A percentile compares a stretch with the other conserved stretches of the same genome.
Evolutionary conservation across 495 filamentous ascomycete genomes (phyloP).

Genomic region (Penicillium antarcticum): DNA sequence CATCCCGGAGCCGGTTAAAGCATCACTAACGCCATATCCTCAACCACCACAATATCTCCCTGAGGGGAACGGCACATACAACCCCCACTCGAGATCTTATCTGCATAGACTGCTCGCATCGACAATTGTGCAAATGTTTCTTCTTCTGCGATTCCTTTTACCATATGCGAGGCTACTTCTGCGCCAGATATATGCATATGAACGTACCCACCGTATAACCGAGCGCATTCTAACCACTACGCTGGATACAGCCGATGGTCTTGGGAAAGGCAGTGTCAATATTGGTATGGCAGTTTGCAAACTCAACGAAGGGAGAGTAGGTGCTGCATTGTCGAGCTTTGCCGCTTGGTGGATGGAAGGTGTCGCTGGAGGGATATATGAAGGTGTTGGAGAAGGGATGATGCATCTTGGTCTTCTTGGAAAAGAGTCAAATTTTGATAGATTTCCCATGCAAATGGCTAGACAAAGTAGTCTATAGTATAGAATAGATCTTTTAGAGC

Average conservation of each 20-base stretch:
- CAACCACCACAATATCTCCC: constrained; percentile 29
- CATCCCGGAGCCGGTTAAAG: constrained; percentile 27
- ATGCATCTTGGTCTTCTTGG: constrained; percentile 38
- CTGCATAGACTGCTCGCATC: constrained; percentile 58
- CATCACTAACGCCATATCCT: constrained; percentile 7
- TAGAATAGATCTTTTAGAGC: not conserved
- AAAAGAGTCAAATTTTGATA: constrained; percentile 25
- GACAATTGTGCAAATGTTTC: constrained; percentile 52
- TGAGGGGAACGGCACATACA: constrained; percentile 2
- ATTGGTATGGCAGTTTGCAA: constrained; percentile 47
- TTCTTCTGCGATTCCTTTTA: constrained; percentile 53
- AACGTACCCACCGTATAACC: constrained; percentile 60
- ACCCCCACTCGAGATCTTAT: constrained; percentile 34
- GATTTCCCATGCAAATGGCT: constrained; percentile 5
- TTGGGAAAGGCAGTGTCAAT: constrained; percentile 49
- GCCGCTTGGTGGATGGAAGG: constrained; percentile 57
- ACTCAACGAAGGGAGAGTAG: constrained; percentile 56
- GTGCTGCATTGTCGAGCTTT: constrained; percentile 46
- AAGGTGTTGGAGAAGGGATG: constrained; percentile 62
- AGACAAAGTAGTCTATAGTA: constrained; percentile 2
- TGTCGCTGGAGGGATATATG: constrained; percentile 59
- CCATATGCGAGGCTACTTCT: constrained; percentile 58
- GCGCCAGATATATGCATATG: constrained; percentile 52
- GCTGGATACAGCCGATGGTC: constrained; percentile 47
- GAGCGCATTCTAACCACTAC: constrained; percentile 49